These are phyloP conservation scores for Apocynum venetum DNA, from an alignment of 257 asterid genomes.

Conservation along the genomic window DNA sequence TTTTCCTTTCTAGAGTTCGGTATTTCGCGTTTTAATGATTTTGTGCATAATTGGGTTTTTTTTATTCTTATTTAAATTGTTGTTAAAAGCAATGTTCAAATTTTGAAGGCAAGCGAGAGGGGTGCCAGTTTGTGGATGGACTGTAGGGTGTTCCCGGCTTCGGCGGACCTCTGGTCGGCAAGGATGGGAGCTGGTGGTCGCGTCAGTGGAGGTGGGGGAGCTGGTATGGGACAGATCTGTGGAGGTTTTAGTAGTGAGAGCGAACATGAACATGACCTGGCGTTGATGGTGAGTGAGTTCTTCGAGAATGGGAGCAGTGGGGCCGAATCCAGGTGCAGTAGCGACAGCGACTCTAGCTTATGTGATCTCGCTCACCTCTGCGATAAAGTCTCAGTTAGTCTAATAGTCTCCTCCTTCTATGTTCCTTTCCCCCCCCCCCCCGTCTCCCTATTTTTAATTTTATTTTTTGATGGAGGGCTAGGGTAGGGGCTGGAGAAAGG, in stretches of 20 bases:
- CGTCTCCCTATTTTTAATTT: not conserved
- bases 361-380: constrained; percentile 55
- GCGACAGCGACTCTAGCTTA: constrained; percentile 69
- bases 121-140: constrained; percentile 40
- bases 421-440: not conserved
- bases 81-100: constrained; percentile 4
- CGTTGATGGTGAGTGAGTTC: constrained; percentile 72
- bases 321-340: constrained; percentile 50
- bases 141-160: constrained; percentile 41
- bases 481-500: not conserved
- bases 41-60: not conserved
- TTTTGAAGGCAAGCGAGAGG: constrained; percentile 19
- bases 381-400: constrained; percentile 62
- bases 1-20: not conserved
- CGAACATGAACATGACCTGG: constrained; percentile 78
- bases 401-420: not conserved
- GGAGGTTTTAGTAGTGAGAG: constrained; percentile 55
- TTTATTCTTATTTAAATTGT: not conserved
- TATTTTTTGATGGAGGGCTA: not conserved
- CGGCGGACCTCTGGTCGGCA: constrained; percentile 44
- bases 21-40: not conserved
- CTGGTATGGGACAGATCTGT: constrained; percentile 17
- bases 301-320: constrained; percentile 71
- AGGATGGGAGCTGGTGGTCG: constrained; percentile 24
- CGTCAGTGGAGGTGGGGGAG: constrained; percentile 35